These are phyloP conservation scores for Gnaphalium uliginosum DNA, from an alignment of 129 eudicot species.

Conservation along the genomic window DNA sequence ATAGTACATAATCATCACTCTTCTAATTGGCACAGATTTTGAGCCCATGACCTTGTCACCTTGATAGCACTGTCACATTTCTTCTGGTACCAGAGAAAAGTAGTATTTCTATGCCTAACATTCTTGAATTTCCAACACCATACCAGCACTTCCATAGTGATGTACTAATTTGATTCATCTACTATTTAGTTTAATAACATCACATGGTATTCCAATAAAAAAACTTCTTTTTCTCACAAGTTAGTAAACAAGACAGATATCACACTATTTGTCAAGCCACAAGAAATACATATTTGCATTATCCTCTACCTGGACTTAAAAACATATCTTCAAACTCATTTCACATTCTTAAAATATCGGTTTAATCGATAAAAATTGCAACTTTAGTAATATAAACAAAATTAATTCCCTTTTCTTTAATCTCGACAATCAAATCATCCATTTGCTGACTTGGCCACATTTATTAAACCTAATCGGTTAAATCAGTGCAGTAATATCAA, in stretches of 20 bases:
- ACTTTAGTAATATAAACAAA: not conserved
- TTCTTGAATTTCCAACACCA: too few species aligned
- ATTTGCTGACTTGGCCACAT: not conserved
- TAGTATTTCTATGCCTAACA: too few species aligned
- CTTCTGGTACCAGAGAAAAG: too few species aligned
- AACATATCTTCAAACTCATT: not conserved
- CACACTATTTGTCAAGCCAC: not conserved
- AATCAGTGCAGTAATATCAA: not conserved
- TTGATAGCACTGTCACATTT: too few species aligned
- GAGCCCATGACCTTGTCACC: not conserved
- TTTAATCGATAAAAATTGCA: not conserved
- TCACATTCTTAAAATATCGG: not conserved
- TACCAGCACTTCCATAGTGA: not conserved
- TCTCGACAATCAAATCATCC: not conserved
- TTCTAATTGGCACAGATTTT: slow-evolving; percentile 1
- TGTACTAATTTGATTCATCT: slow-evolving; percentile 1
- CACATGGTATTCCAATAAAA: slow-evolving; percentile 15
- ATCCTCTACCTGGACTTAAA: not conserved
- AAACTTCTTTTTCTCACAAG: not conserved
- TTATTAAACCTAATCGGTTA: not conserved
- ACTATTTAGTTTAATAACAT: not conserved
- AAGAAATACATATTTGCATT: not conserved
- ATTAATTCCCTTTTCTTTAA: not conserved
- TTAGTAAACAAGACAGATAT: too few species aligned
- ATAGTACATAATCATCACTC: slow-evolving; percentile 1